These are phyloP conservation scores for Lotmaria passim DNA, from an alignment of 208 protist species.

Conservation along the genomic window DNA sequence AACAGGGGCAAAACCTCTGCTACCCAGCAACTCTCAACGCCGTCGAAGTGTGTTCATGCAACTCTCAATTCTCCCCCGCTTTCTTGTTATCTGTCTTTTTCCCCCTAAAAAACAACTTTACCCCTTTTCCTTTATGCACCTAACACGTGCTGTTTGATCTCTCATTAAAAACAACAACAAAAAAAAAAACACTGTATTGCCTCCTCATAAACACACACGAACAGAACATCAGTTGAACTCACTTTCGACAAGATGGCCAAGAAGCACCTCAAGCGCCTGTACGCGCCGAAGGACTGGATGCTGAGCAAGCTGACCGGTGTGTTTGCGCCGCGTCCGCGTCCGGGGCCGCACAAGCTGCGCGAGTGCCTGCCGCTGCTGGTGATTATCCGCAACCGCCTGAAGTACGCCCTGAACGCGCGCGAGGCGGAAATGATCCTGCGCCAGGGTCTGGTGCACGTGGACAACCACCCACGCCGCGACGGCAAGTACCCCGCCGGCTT, in stretches of 20 bases:
- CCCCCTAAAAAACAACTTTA: no score
- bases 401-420: conserved; percentile 97
- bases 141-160: no score
- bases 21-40: no score
- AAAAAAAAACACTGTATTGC: no score
- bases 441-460: conserved; percentile 96
- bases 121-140: no score
- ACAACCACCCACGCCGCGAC: conserved; percentile 97
- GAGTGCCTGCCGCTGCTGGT: conserved; percentile 87
- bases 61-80: no score
- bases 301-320: conserved; percentile 98
- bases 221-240: conserved; percentile 1
- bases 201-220: no score
- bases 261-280: conserved; percentile 99
- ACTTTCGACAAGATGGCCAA: conserved; percentile 89
- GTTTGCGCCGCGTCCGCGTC: conserved; percentile 96
- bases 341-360: conserved; percentile 98
- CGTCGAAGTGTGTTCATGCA: no score
- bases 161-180: no score
- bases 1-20: no score
- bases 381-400: conserved; percentile 92
- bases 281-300: conserved; percentile 99
- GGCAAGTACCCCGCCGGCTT: conserved; percentile 98
- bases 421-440: conserved; percentile 98
- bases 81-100: no score